Percentiles rank a stretch among this genome's conserved stretches.
These are phyloP conservation scores for Sugiyamaella lignohabitans DNA, from an alignment of 805 yeast genomes.

Conservation along the genomic window DNA sequence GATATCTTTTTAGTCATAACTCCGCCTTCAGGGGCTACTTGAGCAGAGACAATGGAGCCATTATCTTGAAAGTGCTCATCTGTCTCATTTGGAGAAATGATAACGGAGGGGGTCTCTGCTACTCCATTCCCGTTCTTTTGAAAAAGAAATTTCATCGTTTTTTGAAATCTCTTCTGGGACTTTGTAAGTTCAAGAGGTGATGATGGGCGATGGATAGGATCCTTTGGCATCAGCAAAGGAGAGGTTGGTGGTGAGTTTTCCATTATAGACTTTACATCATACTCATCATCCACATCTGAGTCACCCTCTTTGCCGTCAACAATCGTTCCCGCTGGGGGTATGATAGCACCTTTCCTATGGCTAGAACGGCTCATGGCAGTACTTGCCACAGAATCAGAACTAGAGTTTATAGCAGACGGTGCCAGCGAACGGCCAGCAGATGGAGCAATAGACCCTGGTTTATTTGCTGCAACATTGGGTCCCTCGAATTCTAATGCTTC, in stretches of 20 bases:
- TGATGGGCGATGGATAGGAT: conserved; percentile 1
- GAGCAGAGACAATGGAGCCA: neutral
- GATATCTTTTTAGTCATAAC: neutral
- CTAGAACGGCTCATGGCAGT: neutral
- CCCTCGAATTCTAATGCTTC: too few relatives aligned
- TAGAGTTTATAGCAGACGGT: too few relatives aligned
- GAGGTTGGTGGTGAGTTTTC: conserved; percentile 1
- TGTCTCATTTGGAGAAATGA: neutral
- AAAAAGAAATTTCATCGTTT: conserved; percentile 14
- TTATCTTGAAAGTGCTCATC: neutral
- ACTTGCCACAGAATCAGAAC: too few relatives aligned
- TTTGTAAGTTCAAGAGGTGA: conserved; percentile 5
- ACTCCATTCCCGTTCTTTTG: conserved; percentile 3
- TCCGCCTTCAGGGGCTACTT: neutral
- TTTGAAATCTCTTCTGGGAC: conserved; percentile 14
- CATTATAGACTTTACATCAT: conserved; percentile 4
- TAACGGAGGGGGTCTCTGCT: neutral
- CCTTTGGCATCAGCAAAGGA: neutral
- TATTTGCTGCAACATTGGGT: too few relatives aligned
- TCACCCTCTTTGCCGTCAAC: neutral
- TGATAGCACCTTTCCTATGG: neutral
- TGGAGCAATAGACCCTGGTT: too few relatives aligned
- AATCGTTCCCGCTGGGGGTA: neutral
- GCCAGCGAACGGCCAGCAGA: too few relatives aligned
- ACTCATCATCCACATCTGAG: conserved; percentile 10